A percentile compares a stretch with the other conserved stretches of the same genome.
These are phyloP conservation scores for Nicotiana benthamiana DNA, from an alignment of 257 asterid genomes.

Conservation along the genomic window DNA sequence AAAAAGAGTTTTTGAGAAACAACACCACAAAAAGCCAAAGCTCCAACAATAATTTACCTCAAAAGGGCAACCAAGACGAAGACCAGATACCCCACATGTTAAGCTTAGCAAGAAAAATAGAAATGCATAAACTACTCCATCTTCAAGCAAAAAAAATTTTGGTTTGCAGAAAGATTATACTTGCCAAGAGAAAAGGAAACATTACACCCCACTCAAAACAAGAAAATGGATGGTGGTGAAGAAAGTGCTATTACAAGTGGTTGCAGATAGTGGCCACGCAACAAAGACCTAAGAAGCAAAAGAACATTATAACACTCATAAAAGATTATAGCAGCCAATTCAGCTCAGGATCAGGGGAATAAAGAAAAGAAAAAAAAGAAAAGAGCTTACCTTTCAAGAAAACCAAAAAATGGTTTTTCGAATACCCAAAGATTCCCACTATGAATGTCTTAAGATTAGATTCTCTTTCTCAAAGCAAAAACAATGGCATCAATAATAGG, in stretches of 20 bases:
- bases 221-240: constrained; percentile 2
- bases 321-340: constrained; percentile 10
- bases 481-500: constrained; percentile 25
- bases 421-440: constrained; percentile 57
- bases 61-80: constrained; percentile 1
- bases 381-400: constrained; percentile 36
- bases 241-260: not conserved
- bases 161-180: not conserved
- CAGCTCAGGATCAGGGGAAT: constrained; percentile 13
- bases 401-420: constrained; percentile 25
- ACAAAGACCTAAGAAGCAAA: not conserved
- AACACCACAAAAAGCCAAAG: not conserved
- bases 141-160: not conserved
- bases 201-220: not conserved
- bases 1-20: not conserved
- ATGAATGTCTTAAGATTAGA: constrained; percentile 34
- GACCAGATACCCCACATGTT: not conserved
- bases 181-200: not conserved
- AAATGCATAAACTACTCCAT: not conserved
- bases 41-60: not conserved
- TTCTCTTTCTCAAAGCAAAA: constrained; percentile 22
- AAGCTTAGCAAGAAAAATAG: not conserved
- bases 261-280: not conserved
- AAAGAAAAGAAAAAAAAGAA: not conserved
- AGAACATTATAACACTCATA: constrained; percentile 7